These are phyloP conservation scores for Tagetes patula DNA, from an alignment of 129 eudicot species.

Conservation along the genomic window DNA sequence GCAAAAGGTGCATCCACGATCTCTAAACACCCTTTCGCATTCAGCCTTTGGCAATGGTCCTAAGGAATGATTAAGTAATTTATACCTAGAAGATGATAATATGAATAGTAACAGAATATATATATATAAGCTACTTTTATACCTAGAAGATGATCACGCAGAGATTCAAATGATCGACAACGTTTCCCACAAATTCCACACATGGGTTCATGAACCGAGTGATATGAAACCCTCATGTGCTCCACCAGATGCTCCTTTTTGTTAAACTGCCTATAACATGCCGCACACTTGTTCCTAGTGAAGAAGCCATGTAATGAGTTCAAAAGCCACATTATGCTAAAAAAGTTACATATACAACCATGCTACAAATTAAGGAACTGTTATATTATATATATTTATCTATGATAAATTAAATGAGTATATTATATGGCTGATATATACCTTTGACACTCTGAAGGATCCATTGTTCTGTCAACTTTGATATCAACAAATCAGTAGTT, in stretches of 20 bases:
- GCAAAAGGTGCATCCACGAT: conserved; percentile 81
- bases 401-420: conserved; percentile 6
- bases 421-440: conserved; percentile 15
- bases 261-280: conserved; percentile 96
- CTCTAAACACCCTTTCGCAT: conserved; percentile 85
- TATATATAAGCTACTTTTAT: neutral
- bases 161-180: conserved; percentile 86
- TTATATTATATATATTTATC: neutral
- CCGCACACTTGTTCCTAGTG: conserved; percentile 93
- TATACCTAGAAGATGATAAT: neutral
- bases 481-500: conserved; percentile 14
- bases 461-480: conserved; percentile 51
- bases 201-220: conserved; percentile 93
- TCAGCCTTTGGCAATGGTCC: conserved; percentile 94
- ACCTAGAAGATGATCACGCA: conserved; percentile 96
- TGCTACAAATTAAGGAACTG: neutral
- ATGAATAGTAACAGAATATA: neutral
- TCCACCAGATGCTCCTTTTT: conserved; percentile 90
- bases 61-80: conserved; percentile 7
- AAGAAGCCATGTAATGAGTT: conserved; percentile 17
- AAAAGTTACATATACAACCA: neutral
- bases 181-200: conserved; percentile 86
- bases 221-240: conserved; percentile 84
- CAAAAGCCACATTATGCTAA: conserved; percentile 5
- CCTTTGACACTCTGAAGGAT: conserved; percentile 67